Conservation (phyloP, 73 alveolate genomes). For the Paraurostyla sp. region DNA sequence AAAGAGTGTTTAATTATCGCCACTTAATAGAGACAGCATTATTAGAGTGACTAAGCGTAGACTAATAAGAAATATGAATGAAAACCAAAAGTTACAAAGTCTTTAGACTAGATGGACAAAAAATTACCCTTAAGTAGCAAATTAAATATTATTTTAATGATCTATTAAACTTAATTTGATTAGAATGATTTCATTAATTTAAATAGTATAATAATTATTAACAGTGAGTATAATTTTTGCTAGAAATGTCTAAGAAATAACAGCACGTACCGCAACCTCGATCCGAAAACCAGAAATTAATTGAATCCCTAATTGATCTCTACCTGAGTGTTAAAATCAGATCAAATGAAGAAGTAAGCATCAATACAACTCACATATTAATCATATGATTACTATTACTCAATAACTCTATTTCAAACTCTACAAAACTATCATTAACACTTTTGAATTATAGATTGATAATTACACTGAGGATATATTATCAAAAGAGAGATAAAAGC, state of each 20-base stretch:
- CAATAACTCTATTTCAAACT: too few species aligned
- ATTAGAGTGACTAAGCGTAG: neutral
- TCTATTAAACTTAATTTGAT: too few species aligned
- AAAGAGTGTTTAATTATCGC: too few species aligned
- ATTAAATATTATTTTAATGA: too few species aligned
- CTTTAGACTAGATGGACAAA: neutral
- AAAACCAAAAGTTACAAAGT: neutral
- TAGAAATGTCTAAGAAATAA: conserved; percentile 33
- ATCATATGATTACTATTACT: too few species aligned
- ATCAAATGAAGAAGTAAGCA: conserved; percentile 60
- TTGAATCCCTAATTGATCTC: conserved; percentile 53
- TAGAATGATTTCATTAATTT: neutral
- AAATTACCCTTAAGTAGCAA: neutral
- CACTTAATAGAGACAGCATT: neutral
- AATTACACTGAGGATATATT: conserved; percentile 45
- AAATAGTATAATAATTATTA: neutral
- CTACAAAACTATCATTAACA: too few species aligned
- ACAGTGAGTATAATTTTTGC: conserved; percentile 9
- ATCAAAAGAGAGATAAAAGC: conserved; percentile 44
- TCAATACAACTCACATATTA: too few species aligned
- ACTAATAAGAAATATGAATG: neutral
- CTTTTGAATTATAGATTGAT: conserved; percentile 59
- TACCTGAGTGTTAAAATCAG: conserved; percentile 66
- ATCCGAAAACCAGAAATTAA: conserved; percentile 4
- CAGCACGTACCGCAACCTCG: neutral